Evolutionary conservation across 23 red algal species (phyloP), one percentile per base, ranked within the genome.

Genomic region (Chondrus crispus): DNA sequence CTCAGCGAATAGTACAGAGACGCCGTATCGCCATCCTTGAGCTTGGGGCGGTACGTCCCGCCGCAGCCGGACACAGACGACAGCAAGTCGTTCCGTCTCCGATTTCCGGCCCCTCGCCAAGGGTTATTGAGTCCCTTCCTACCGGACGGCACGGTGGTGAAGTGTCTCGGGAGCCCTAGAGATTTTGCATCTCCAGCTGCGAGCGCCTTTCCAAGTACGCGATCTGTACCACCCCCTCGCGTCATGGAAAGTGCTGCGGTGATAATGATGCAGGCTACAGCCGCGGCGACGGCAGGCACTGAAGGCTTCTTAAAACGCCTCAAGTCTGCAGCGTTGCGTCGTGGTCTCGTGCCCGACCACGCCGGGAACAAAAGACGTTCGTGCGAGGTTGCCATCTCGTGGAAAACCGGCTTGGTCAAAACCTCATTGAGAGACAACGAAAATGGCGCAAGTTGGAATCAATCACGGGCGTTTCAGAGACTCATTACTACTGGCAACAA

Each of bases 31-130:
- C 93, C 93, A 38, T 55, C 28, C 77, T 43, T 44, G 43, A 84
- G 48, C 43, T 54, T 28, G 42, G 32, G 52, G 29, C 93, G 93
- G 68, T 66, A 88, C 8, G 45, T 51, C 33, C 93, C 93, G 54
- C 93, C 93, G 54, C 93, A 95, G 20, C 93, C 93, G 11, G 85
- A 44, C 28, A 89, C 57, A 35, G 92, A 87, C 51, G 62, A 26
- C 38, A 92, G 38, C 62, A 92, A 5, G 46, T 92, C 77, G 46
- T 58, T 66, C 2, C 88, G 88, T 20, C 41, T 46, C 33, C 88
- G 75, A 33, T 72, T 51, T 37, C 88, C 77, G 10, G 88, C 75
- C 41, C 88, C 88, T 9, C 77, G 77, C 88, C 88, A 92, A 3
- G 88, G 88, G 73, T 92, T 92, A 30, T 18, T n/a, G 58, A 32